Evolutionary conservation across 2,329 filamentous ascomycete genomes (phyloP).

Genomic region (Talaromyces pinophilus): DNA sequence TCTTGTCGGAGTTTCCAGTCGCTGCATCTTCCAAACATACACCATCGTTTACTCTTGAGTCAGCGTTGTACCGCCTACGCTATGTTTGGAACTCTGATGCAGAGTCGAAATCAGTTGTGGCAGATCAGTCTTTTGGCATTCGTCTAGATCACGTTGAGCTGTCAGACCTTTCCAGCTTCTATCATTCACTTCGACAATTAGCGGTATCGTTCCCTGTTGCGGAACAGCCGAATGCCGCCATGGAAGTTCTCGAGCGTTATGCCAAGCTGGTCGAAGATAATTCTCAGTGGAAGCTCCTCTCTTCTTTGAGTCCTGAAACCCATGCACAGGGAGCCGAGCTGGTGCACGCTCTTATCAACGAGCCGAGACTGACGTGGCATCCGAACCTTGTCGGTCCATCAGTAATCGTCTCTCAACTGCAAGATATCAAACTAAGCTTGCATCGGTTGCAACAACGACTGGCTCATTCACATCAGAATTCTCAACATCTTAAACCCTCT

Average conservation of each 20-base stretch:
- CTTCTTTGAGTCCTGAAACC: neutral
- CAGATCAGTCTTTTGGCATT: conserved; percentile 32
- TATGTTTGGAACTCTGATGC: conserved; percentile 34
- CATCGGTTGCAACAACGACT: conserved; percentile 39
- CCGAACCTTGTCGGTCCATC: conserved; percentile 28
- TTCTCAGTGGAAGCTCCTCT: conserved; percentile 33
- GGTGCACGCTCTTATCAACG: conserved; percentile 44
- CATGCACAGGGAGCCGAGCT: conserved; percentile 32
- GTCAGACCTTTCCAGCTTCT: conserved; percentile 37
- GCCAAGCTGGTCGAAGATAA: conserved; percentile 36
- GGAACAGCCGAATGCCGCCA: conserved; percentile 12
- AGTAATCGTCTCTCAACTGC: conserved; percentile 36
- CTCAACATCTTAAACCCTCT: conserved; percentile 41
- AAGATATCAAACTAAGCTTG: conserved; percentile 41
- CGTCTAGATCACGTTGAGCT: conserved; percentile 43
- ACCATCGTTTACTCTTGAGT: conserved; percentile 43
- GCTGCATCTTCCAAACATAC: conserved; percentile 25
- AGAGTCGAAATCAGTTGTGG: conserved; percentile 21
- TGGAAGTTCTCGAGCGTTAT: conserved; percentile 31
- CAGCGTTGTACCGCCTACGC: conserved; percentile 43
- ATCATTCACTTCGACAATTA: conserved; percentile 32
- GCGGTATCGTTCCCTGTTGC: conserved; percentile 26
- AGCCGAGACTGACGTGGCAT: conserved; percentile 34
- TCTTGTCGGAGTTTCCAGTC: conserved; percentile 53
- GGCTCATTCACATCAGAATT: conserved; percentile 35